Conservation (phyloP, 2,329 filamentous ascomycete species). For the Westerdykella ornata region DNA sequence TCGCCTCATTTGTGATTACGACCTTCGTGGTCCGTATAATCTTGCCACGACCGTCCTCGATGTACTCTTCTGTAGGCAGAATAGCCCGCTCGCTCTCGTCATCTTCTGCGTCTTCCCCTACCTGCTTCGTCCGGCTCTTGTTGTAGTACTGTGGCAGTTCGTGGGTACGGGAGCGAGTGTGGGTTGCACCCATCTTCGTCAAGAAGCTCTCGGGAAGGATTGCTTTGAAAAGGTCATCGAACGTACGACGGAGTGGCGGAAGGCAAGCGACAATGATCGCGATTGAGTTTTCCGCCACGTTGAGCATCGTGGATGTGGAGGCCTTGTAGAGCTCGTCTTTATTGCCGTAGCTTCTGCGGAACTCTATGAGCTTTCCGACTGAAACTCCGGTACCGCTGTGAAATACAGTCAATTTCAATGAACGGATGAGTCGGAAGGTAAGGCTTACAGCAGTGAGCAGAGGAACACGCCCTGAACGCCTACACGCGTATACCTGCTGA, state of each 20-base stretch:
- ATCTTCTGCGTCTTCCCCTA: too few species aligned
- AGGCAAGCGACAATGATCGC: conserved; percentile 23
- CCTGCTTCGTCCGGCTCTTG: too few species aligned
- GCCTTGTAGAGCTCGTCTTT: conserved; percentile 17
- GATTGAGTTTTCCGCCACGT: conserved; percentile 20
- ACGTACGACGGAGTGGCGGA: conserved; percentile 22
- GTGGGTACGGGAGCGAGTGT: too few species aligned
- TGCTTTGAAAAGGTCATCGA: conserved; percentile 16
- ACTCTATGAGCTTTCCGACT: conserved; percentile 22
- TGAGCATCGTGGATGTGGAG: conserved; percentile 19
- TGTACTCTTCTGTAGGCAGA: too few species aligned
- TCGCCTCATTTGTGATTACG: too few species aligned
- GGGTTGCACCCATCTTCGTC: too few species aligned
- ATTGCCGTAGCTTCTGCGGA: too few species aligned
- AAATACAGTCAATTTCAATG: conserved; percentile 1
- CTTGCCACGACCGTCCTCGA: too few species aligned
- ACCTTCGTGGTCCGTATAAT: too few species aligned
- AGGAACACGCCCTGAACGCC: conserved; percentile 24
- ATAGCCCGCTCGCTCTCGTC: too few species aligned
- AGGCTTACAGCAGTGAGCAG: conserved; percentile 20
- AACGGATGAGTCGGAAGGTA: not conserved
- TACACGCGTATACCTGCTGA: conserved; percentile 21
- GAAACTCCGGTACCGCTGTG: conserved; percentile 22
- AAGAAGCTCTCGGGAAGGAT: conserved; percentile 15
- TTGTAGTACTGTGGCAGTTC: too few species aligned